These are phyloP conservation scores for Diaporthe batatas DNA, from an alignment of 2,329 filamentous ascomycete species.

Conservation along the genomic window DNA sequence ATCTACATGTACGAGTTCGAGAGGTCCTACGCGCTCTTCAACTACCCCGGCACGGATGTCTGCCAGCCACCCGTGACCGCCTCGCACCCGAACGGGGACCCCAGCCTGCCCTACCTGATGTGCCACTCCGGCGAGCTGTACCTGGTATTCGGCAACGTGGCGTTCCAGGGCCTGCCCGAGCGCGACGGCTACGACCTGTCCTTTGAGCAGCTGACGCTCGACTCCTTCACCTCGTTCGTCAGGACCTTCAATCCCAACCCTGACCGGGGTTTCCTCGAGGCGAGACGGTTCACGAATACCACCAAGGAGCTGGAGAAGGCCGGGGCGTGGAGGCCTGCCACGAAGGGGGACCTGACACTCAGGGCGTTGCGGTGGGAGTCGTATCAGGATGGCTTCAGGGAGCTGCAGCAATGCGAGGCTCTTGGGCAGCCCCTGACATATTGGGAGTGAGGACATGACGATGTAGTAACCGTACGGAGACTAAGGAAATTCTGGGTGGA, in stretches of 20 bases:
- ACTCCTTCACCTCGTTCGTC: slow-evolving; percentile 66
- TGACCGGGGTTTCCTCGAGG: slow-evolving; percentile 57
- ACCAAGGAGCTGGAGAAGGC: slow-evolving; percentile 46
- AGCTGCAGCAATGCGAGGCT: slow-evolving; percentile 64
- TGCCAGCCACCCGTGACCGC: slow-evolving; percentile 57
- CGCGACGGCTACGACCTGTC: slow-evolving; percentile 59
- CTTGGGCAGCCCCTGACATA: slow-evolving; percentile 60
- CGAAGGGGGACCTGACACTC: slow-evolving; percentile 55
- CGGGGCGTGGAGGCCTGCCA: slow-evolving; percentile 54
- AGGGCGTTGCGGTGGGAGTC: slow-evolving; percentile 61
- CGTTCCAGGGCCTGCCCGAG: slow-evolving; percentile 55
- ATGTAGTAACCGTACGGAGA: not conserved
- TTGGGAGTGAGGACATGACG: slow-evolving; percentile 49
- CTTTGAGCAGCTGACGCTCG: slow-evolving; percentile 56
- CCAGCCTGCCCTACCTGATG: slow-evolving; percentile 60
- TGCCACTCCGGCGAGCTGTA: slow-evolving; percentile 70
- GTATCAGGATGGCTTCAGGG: slow-evolving; percentile 57
- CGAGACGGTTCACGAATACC: slow-evolving; percentile 55
- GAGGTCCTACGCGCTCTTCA: slow-evolving; percentile 65
- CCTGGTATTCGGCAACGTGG: slow-evolving; percentile 67
- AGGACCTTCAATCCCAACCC: slow-evolving; percentile 65
- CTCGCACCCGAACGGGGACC: slow-evolving; percentile 57
- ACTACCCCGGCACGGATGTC: slow-evolving; percentile 66
- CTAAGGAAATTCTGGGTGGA: not conserved
- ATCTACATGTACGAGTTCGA: slow-evolving; percentile 73